Base-by-base conservation (phyloP, 257 asterid genomes). In the Primulina huaijiensis region DNA sequence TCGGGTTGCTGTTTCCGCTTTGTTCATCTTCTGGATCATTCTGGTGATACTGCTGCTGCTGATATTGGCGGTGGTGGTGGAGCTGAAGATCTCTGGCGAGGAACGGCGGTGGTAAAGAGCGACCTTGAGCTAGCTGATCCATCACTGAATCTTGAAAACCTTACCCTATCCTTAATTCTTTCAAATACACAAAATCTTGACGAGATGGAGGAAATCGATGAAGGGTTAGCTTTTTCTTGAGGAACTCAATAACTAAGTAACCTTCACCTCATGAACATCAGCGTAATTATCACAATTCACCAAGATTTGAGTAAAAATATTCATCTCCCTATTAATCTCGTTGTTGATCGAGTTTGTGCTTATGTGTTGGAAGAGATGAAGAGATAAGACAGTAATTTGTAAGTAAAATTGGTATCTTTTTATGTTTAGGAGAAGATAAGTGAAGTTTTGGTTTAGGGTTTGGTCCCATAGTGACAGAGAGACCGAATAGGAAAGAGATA, bases 91-190 rank as follows among this genome's bases (percentile, higher is more conserved):
- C 96, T 56, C 96, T 64, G 0, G 78, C 70, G 79, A 79, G 87
- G 29, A 92, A 92, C 27, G 96, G 96, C 23, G 97, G 98, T 17
- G 97, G 97, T 5, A 90, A 79, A 64, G 92, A 79, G 35, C 92
- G 98, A 68, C 95, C 95, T 50, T 88, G 96, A 64, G 96, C 82
- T 43, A 88, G 81, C 70, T 79, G 96, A 84, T 90, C 98, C 97
- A 90, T 92, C 1, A 11, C 64, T 65, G 27, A 10, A n/a, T 46
- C 3, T 10, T 2, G 2, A 29, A 34, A 7, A 17, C 40, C 3
- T 16, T 2, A 9, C 27, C 23, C 6, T 31, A n/a, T 59, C 29
- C 9, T 55, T 27, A 27, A 27, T 60, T 8, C 35, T 8, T 19
- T 2, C 21, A 21, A 59, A 60, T 25, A 35, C 31, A 74, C 43